Evolutionary conservation across 1,284 basidiomycete genomes (phyloP), one percentile per base, ranked within the genome.

Genomic region (Cystobasidium sp.): DNA sequence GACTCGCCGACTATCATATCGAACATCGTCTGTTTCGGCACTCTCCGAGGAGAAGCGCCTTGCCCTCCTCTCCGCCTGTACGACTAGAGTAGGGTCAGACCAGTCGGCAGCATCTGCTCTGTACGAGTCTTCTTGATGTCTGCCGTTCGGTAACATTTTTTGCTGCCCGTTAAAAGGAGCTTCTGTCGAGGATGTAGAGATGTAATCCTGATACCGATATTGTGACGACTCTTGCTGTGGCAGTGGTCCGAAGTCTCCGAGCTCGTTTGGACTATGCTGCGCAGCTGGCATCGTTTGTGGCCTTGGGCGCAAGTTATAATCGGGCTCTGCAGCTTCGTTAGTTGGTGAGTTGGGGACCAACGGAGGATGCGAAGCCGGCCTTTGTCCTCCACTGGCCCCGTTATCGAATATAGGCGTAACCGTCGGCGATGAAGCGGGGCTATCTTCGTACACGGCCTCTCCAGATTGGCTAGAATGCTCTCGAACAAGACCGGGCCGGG

Each of bases 171-270:
- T 58, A 24, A 58, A 12, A 1, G 24, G 39, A 41, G 12, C 16
- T 9, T 18, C 39, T 10, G 31, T 7, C 10, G 56, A n/a, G 12
- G 56, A 16, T 16, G 37, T 41, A 18, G 37, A n/a, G 4, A 59
- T 59, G 56, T 59, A 59, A 20, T 59, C 56, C n/a, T 59, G 56
- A 39, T 59, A 59, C 18, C 56, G 31, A n/a, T 43, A 59, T 31
- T 31, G 39, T n/a, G 39, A 39, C 9, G 16, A 18, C 14, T 7
- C 18, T 22, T 59, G 56, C 56, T 59, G 39, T 31, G 56, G 56
- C 18, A 39, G 12, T 7, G 56, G 31, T 5, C 39, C 12, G n/a
- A 39, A 9, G 6, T 59, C 22, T 18, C 43, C 37, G 14, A 41
- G 56, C 37, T 18, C 37, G 31, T 31, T 31, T 20, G 37, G 1